Percentiles rank a stretch among this genome's conserved stretches.
Evolutionary conservation across 2,329 filamentous ascomycete species (phyloP).

Genomic region (Xylaria sp.): DNA sequence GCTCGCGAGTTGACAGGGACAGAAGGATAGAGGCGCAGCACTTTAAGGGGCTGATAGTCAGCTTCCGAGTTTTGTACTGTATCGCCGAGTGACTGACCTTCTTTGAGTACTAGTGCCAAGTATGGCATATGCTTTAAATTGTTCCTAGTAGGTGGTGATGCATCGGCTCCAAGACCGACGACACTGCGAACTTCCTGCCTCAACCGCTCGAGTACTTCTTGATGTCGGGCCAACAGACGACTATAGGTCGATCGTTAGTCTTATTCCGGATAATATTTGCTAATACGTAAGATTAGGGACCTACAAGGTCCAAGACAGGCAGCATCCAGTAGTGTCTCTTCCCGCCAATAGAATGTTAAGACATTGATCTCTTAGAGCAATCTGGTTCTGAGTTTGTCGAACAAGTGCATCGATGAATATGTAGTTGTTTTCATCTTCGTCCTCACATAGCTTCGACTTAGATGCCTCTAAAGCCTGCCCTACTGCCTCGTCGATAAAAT

Average conservation of each 20-base stretch:
- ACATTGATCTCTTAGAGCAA: constrained; percentile 9
- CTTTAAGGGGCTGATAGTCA: neutral
- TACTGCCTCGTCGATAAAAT: constrained; percentile 2
- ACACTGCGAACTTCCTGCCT: neutral
- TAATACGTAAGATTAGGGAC: neutral
- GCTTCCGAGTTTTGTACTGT: neutral
- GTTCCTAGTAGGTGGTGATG: neutral
- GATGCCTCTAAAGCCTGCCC: neutral
- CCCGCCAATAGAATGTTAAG: constrained; percentile 28
- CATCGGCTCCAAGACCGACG: neutral
- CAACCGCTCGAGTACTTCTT: neutral
- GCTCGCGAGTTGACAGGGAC: constrained; percentile 8
- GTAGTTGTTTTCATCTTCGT: constrained; percentile 1
- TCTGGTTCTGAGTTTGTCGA: neutral
- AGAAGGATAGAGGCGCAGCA: constrained; percentile 8
- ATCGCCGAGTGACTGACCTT: neutral
- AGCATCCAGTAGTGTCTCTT: constrained; percentile 22
- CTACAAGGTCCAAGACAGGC: constrained; percentile 3
- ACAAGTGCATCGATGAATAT: constrained; percentile 20
- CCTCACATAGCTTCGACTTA: neutral
- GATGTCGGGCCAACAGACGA: too few relatives aligned
- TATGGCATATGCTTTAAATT: constrained; percentile 1
- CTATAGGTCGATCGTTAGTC: too few relatives aligned
- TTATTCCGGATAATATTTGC: too few relatives aligned
- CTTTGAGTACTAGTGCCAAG: constrained; percentile 3